phyloP scores from a whole-genome alignment of 805 yeast species.

The Pichia nanzhaoensis region DNA sequence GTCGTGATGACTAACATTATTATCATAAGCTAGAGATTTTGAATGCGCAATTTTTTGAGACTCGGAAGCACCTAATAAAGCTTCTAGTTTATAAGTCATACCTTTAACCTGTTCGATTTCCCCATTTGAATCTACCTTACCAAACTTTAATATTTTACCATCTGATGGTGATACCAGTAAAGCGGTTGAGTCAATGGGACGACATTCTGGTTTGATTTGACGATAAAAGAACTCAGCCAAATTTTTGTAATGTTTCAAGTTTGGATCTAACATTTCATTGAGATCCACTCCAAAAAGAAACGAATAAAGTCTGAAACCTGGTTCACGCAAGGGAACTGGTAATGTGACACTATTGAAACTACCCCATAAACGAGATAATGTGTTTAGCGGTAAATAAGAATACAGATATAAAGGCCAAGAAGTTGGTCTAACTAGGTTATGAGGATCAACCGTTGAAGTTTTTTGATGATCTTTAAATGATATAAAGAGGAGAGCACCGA shows the following conservation, averaged over 20 bases:
- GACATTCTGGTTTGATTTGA: slow-evolving; percentile 62
- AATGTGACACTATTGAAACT: slow-evolving; percentile 72
- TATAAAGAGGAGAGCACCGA: slow-evolving; percentile 10
- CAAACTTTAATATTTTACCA: slow-evolving; percentile 83
- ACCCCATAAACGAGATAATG: slow-evolving; percentile 94
- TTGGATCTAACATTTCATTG: slow-evolving; percentile 82
- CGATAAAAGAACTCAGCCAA: slow-evolving; percentile 90
- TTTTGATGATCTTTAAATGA: slow-evolving; percentile 17
- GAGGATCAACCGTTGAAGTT: slow-evolving; percentile 25
- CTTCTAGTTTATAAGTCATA: slow-evolving; percentile 83
- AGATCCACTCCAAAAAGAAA: slow-evolving; percentile 79
- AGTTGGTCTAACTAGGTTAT: slow-evolving; percentile 43
- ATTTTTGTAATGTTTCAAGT: slow-evolving; percentile 66
- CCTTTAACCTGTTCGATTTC: slow-evolving; percentile 97
- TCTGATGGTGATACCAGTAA: slow-evolving; percentile 87
- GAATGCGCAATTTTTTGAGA: slow-evolving; percentile 41
- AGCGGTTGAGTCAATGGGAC: slow-evolving; percentile 64
- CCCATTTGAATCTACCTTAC: slow-evolving; percentile 63
- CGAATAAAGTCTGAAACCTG: slow-evolving; percentile 75
- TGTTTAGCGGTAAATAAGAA: slow-evolving; percentile 83
- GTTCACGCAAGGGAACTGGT: slow-evolving; percentile 83
- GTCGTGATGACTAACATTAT: slow-evolving; percentile 11
- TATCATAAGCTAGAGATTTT: slow-evolving; percentile 1
- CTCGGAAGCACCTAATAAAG: slow-evolving; percentile 61
- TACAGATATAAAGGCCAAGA: slow-evolving; percentile 90